Conservation (phyloP, 129 eudicot genomes). For the Kitagawia praeruptora region DNA sequence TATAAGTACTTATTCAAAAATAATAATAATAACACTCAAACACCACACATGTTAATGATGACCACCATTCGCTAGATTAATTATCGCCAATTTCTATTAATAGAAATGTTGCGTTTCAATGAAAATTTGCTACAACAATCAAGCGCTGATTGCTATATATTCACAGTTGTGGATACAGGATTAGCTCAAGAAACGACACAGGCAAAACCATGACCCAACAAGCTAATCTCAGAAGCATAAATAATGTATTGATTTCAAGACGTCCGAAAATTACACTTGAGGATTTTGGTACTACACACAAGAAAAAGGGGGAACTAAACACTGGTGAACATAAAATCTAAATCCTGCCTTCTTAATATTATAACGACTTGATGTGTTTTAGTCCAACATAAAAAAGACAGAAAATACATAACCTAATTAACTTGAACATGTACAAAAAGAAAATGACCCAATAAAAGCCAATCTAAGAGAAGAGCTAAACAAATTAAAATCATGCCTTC, state of each 20-base stretch:
- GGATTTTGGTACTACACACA: neutral
- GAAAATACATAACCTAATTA: neutral
- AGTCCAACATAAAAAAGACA: neutral
- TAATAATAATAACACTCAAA: too few species aligned
- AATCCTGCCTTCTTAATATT: neutral
- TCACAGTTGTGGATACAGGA: neutral
- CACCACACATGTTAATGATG: too few species aligned
- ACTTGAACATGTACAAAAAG: conserved; percentile 5
- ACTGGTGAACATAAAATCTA: neutral
- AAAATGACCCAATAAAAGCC: neutral
- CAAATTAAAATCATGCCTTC: conserved; percentile 55
- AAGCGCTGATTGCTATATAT: neutral
- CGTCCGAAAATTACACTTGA: conserved; percentile 17
- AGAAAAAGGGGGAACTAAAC: neutral
- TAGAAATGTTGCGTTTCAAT: neutral
- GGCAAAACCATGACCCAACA: neutral
- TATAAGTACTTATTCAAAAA: too few species aligned
- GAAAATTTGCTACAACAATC: neutral
- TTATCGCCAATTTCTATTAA: neutral
- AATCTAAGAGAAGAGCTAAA: neutral
- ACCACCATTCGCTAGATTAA: neutral
- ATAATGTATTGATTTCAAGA: neutral
- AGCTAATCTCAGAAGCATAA: neutral
- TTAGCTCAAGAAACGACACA: neutral
- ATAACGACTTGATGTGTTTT: neutral